Evolutionary conservation across 2,329 filamentous ascomycete species (phyloP).

Genomic region (Fusarium sp.): DNA sequence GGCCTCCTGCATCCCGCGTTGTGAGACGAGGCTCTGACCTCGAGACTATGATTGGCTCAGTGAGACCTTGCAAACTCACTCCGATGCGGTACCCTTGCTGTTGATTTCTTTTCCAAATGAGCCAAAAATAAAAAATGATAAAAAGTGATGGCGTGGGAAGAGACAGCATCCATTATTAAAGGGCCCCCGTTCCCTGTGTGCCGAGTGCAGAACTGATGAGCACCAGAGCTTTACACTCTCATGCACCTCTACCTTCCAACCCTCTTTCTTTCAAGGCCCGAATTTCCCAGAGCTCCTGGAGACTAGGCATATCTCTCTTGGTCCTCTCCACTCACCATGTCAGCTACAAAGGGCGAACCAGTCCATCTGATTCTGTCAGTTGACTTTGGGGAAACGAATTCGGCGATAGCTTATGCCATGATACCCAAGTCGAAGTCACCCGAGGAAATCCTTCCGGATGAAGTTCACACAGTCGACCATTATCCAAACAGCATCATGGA

Average conservation of each 20-base stretch:
- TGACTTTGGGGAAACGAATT: conserved; percentile 19
- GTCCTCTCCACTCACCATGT: neutral
- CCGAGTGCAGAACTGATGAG: neutral
- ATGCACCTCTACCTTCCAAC: too few relatives aligned
- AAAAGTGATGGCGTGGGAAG: neutral
- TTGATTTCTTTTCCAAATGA: neutral
- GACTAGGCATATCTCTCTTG: neutral
- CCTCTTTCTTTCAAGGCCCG: neutral
- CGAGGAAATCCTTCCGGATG: neutral
- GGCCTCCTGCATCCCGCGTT: neutral
- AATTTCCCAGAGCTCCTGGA: neutral
- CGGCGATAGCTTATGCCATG: neutral
- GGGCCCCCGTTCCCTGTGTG: too few relatives aligned
- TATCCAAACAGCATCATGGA: neutral
- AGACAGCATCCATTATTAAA: neutral
- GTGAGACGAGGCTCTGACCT: neutral
- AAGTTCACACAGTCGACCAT: neutral
- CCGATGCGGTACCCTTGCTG: neutral
- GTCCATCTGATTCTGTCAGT: neutral
- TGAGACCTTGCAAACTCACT: neutral
- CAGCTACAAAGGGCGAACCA: neutral
- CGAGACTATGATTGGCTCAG: neutral
- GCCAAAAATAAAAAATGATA: neutral
- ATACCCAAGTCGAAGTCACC: neutral
- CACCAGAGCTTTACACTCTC: too few relatives aligned